Evolutionary conservation across 805 yeast genomes (phyloP).

Genomic region (Cyberlindnera amylophila): DNA sequence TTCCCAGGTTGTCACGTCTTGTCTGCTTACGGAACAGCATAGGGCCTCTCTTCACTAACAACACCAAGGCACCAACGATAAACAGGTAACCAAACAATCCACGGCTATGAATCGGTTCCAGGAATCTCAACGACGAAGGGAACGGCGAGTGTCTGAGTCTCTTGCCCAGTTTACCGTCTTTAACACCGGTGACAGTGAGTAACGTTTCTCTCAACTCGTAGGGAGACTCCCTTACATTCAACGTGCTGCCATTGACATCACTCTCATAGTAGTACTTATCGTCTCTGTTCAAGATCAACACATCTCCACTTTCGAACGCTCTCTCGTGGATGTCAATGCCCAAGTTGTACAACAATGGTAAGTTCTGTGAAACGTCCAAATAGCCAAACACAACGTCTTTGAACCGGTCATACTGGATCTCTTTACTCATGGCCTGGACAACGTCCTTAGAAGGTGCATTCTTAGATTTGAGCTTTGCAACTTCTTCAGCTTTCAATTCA

Average conservation of each 20-base stretch:
- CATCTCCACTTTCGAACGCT: slow-evolving; percentile 49
- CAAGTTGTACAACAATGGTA: slow-evolving; percentile 8
- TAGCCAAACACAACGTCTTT: slow-evolving; percentile 43
- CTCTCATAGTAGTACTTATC: slow-evolving; percentile 34
- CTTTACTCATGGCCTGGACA: slow-evolving; percentile 44
- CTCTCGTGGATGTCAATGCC: slow-evolving; percentile 24
- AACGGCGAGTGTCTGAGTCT: slow-evolving; percentile 44
- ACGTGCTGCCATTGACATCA: slow-evolving; percentile 34
- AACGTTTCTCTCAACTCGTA: slow-evolving; percentile 11
- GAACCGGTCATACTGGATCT: slow-evolving; percentile 43
- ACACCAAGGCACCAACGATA: not conserved
- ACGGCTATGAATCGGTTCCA: slow-evolving; percentile 42
- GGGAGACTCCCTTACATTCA: slow-evolving; percentile 11
- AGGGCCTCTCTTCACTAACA: slow-evolving; percentile 2
- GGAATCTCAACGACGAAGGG: slow-evolving; percentile 32
- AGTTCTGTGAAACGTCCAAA: slow-evolving; percentile 39
- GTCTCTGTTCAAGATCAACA: slow-evolving; percentile 44
- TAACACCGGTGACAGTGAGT: slow-evolving; percentile 7
- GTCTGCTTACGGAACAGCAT: not conserved
- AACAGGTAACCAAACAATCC: slow-evolving; percentile 42
- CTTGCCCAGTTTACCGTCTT: slow-evolving; percentile 19
- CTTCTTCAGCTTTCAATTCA: slow-evolving; percentile 39
- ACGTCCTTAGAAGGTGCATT: slow-evolving; percentile 37
- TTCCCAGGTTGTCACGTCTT: slow-evolving; percentile 10
- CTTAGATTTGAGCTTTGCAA: slow-evolving; percentile 40